Evolutionary conservation across 2,329 filamentous ascomycete genomes (phyloP).

Genomic region (Cadophora sp.): DNA sequence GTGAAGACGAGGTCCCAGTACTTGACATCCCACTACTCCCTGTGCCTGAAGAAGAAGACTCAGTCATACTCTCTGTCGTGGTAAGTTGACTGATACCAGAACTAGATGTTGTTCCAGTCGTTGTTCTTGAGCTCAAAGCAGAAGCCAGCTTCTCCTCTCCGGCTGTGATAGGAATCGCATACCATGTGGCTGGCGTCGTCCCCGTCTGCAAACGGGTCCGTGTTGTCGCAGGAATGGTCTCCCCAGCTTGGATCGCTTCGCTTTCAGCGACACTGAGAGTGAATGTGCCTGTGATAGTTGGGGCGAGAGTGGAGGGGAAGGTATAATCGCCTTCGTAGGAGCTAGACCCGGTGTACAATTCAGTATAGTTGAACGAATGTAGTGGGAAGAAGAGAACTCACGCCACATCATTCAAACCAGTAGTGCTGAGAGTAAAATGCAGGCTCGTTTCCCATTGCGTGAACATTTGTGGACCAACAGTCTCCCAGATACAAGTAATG

Average conservation of each 20-base stretch:
- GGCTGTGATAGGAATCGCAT: not conserved
- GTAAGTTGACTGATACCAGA: not conserved
- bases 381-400: not conserved
- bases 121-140: not conserved
- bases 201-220: not conserved
- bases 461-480: not conserved
- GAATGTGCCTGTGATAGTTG: not conserved
- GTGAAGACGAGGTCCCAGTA: not conserved
- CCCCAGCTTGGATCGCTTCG: not conserved
- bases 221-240: not conserved
- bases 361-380: not conserved
- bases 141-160: constrained; percentile 12
- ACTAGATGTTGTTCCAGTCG: not conserved
- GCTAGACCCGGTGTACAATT: not conserved
- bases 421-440: not conserved
- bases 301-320: constrained; percentile 3
- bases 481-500: constrained; percentile 5
- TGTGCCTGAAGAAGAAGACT: not conserved
- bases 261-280: not conserved
- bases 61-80: not conserved
- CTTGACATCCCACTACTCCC: not conserved
- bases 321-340: constrained; percentile 7
- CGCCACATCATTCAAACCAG: not conserved
- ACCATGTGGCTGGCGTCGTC: not conserved
- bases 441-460: constrained; percentile 1